phyloP scores from a whole-genome alignment of 495 filamentous ascomycete species.

The Neurospora africana region DNA sequence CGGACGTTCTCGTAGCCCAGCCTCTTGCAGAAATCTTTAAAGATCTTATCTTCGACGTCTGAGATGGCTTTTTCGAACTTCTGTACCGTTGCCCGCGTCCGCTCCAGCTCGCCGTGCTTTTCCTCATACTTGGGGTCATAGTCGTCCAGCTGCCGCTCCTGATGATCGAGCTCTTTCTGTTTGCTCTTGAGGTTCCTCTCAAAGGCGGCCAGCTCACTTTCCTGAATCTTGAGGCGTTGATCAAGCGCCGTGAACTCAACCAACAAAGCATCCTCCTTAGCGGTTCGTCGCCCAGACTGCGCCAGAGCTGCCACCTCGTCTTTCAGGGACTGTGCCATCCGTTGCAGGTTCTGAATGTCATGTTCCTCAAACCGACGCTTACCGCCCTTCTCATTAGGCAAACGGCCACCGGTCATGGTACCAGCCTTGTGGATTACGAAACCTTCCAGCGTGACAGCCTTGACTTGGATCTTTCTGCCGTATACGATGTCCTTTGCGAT shows the following conservation, averaged over 20 bases:
- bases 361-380: conserved; percentile 82
- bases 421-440: conserved; percentile 95
- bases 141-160: conserved; percentile 58
- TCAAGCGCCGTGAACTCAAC: conserved; percentile 77
- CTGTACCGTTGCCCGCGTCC: conserved; percentile 53
- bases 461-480: conserved; percentile 73
- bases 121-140: conserved; percentile 69
- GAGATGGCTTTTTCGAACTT: conserved; percentile 68
- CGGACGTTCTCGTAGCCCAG: conserved; percentile 84
- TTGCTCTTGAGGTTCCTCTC: conserved; percentile 81
- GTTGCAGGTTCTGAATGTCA: conserved; percentile 71
- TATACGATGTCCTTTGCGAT: conserved; percentile 87
- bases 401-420: conserved; percentile 89
- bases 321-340: conserved; percentile 53
- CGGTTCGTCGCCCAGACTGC: conserved; percentile 56
- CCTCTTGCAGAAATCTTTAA: conserved; percentile 73
- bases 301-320: conserved; percentile 67
- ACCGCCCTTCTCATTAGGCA: conserved; percentile 56
- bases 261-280: conserved; percentile 70
- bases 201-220: conserved; percentile 68
- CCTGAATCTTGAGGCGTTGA: conserved; percentile 57
- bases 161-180: conserved; percentile 67
- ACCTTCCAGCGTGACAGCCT: conserved; percentile 87
- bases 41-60: conserved; percentile 80
- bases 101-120: conserved; percentile 54